phyloP scores from a whole-genome alignment of 352 stramenopile genomes.

The Peronospora farinosa region DNA sequence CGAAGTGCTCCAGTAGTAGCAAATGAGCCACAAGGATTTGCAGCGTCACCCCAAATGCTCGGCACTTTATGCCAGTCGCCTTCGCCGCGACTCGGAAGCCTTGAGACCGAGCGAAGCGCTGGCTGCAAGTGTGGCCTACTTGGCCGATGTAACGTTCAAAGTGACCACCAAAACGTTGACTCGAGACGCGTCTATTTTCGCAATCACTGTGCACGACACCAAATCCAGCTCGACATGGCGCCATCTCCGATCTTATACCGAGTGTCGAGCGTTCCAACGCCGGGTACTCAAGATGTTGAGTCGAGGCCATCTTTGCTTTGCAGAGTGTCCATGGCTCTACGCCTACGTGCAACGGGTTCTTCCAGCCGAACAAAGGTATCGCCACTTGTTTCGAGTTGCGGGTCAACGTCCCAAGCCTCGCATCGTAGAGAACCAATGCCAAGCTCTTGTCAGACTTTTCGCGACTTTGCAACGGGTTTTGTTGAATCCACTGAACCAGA shows the following conservation, averaged over 20 bases:
- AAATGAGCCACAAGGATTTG: constrained; percentile 16
- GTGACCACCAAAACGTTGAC: constrained; percentile 26
- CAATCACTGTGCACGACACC: constrained; percentile 35
- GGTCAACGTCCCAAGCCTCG: constrained; percentile 17
- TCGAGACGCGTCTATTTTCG: constrained; percentile 18
- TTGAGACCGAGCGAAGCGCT: background rate
- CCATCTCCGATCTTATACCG: constrained; percentile 30
- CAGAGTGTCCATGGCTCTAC: constrained; percentile 42
- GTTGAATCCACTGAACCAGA: constrained; percentile 36
- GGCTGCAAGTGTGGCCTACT: constrained; percentile 23
- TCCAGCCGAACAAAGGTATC: constrained; percentile 16
- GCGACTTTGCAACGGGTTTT: constrained; percentile 35
- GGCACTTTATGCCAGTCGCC: constrained; percentile 19
- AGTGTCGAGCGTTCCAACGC: constrained; percentile 35
- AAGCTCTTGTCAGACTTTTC: constrained; percentile 34
- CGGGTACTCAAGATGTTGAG: constrained; percentile 27
- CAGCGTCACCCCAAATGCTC: constrained; percentile 36
- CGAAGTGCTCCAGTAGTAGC: background rate
- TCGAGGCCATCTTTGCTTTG: constrained; percentile 38
- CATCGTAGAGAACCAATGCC: constrained; percentile 24
- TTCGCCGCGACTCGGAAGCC: constrained; percentile 6
- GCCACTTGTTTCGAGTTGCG: constrained; percentile 25
- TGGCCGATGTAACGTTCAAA: constrained; percentile 30
- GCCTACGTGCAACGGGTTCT: constrained; percentile 33
- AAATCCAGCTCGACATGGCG: constrained; percentile 36